A percentile compares a stretch with the other conserved stretches of the same genome.
Conservation (phyloP, 2,329 filamentous ascomycete species). For the Bipolaris cookei region DNA sequence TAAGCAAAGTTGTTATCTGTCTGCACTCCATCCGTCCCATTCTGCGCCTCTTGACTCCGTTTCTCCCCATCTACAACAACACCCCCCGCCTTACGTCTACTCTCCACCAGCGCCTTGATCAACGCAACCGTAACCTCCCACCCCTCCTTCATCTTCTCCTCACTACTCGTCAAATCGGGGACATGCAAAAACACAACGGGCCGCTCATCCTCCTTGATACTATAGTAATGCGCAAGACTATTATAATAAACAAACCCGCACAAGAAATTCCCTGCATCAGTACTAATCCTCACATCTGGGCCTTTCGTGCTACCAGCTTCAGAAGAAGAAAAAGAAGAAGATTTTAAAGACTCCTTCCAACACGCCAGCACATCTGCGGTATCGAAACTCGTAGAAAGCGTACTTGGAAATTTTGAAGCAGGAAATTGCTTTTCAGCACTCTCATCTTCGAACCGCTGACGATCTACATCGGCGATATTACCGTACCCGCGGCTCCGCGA, state of each 20-base stretch:
- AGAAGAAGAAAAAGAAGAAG: too few relatives aligned
- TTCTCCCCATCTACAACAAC: constrained; percentile 10
- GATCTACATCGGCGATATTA: constrained; percentile 44
- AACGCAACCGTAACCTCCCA: constrained; percentile 40
- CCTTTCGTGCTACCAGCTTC: too few relatives aligned
- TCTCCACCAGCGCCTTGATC: constrained; percentile 46
- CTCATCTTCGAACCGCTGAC: constrained; percentile 31
- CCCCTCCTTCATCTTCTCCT: constrained; percentile 35
- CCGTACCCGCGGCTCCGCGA: constrained; percentile 40
- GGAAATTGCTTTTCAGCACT: constrained; percentile 28
- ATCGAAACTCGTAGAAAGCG: constrained; percentile 43
- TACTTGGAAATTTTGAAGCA: constrained; percentile 22
- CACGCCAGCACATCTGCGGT: constrained; percentile 39
- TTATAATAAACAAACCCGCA: constrained; percentile 49
- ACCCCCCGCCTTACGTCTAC: constrained; percentile 28
- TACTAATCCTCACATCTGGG: constrained; percentile 33
- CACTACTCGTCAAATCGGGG: constrained; percentile 40
- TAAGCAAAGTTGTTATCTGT: constrained; percentile 25
- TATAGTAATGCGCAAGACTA: constrained; percentile 40
- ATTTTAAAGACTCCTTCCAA: constrained; percentile 32
- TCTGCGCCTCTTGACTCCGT: neutral
- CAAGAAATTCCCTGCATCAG: constrained; percentile 47
- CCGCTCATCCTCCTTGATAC: constrained; percentile 25
- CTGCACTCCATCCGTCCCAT: neutral
- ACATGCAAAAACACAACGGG: constrained; percentile 48